Percentiles rank a stretch among this genome's conserved stretches.
phyloP scores from a whole-genome alignment of 495 filamentous ascomycete genomes.

The Tuber borchii region DNA sequence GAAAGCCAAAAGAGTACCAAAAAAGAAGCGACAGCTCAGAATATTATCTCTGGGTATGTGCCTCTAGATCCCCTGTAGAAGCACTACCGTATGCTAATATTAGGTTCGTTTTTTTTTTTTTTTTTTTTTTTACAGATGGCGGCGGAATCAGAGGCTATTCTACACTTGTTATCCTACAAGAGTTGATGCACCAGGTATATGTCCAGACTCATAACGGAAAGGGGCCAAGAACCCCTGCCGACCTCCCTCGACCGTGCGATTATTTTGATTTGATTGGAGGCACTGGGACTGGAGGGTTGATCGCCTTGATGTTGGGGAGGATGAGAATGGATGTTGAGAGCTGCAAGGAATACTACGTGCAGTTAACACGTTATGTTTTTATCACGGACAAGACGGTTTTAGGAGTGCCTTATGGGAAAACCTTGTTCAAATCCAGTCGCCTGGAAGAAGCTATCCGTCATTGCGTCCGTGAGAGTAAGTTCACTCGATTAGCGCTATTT shows the following conservation, averaged over 20 bases:
- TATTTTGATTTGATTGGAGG: conserved; percentile 96
- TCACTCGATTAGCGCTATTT: not conserved
- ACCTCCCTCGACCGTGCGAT: conserved; percentile 95
- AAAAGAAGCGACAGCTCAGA: conserved; percentile 80
- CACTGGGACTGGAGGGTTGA: conserved; percentile 83
- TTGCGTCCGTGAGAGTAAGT: conserved; percentile 61
- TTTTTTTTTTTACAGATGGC: conserved; percentile 57
- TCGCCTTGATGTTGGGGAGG: conserved; percentile 92
- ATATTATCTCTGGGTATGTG: conserved; percentile 79
- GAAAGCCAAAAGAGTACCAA: conserved; percentile 37
- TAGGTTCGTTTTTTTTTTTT: conserved; percentile 3
- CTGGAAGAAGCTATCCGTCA: conserved; percentile 90
- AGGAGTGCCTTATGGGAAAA: conserved; percentile 86
- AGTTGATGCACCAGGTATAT: conserved; percentile 79
- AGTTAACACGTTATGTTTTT: conserved; percentile 88
- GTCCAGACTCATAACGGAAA: conserved; percentile 57
- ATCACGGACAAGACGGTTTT: conserved; percentile 97
- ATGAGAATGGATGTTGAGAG: conserved; percentile 88
- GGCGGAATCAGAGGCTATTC: conserved; percentile 96
- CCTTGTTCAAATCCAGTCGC: conserved; percentile 91
- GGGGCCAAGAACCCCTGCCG: conserved; percentile 56
- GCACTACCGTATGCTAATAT: conserved; percentile 4
- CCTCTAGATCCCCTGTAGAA: not conserved
- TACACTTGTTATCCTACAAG: conserved; percentile 53
- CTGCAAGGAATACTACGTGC: conserved; percentile 91